Evolutionary conservation across 352 stramenopile species (phyloP), one percentile per base, ranked within the genome.

Genomic region (Saprolegnia parasitica): DNA sequence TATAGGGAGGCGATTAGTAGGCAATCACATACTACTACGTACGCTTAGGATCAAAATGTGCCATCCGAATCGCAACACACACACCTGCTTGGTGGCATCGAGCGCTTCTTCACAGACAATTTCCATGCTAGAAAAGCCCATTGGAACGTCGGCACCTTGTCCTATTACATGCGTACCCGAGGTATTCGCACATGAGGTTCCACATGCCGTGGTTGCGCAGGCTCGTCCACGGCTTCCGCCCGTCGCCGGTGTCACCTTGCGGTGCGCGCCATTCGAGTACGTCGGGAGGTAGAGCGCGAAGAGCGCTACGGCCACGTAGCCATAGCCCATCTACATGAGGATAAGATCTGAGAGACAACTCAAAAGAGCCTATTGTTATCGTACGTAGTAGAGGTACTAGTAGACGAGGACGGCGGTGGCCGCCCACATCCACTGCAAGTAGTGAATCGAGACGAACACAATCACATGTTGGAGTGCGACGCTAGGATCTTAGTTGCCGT

Each of bases 391-490:
- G 32, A 91, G 73, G 46, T n/a, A n/a, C n/a, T n/a, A n/a, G n/a
- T 83, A 89, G 73, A 87, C 88, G 70, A 89, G 83, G 46, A 89
- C 64, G 55, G 75, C 73, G 29, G 80, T 26, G 45, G 83, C 80
- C 0, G 78, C 77, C n/a, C 79, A 58, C 21, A 73, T 66, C 80
- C 81, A 91, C 29, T 88, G 58, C 68, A 89, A 89, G 79, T 91
- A 91, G 73, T 91, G 84, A 76, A 90, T 86, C 63, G 74, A 78
- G 42, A 86, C 71, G 68, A 90, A 87, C 72, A 75, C 76, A 65
- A 88, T 46, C 20, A 61, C 24, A 23, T 62, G 9, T n/a, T 70
- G 42, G 20, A 70, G 21, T 4, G 46, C 16, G 3, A 39, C 35
- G 13, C 63, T 70, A 66, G 3, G 29, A 35, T 35, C 29, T 35